These are phyloP conservation scores for Haplosporangium sp. DNA, from an alignment of 371 early-diverging fungal genomes.

Conservation along the genomic window DNA sequence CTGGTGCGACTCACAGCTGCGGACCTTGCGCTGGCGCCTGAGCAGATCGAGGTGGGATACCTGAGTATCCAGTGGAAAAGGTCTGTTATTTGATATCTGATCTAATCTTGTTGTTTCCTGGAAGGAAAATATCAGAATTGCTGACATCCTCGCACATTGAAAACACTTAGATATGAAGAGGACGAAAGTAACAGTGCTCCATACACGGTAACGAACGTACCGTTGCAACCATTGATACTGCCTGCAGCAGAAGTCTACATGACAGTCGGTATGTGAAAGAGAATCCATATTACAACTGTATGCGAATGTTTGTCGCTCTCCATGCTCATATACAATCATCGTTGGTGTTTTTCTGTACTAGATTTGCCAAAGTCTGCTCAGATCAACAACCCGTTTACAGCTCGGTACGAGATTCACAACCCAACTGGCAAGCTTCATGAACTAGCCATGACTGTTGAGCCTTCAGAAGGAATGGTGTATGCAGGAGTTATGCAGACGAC, in stretches of 20 bases:
- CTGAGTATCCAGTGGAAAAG: slow-evolving; percentile 44
- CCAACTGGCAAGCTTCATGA: slow-evolving; percentile 67
- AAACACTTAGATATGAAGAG: slow-evolving; percentile 19
- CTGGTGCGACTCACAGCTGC: slow-evolving; percentile 25
- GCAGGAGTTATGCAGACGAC: slow-evolving; percentile 73
- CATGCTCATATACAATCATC: background rate
- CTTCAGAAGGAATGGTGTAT: slow-evolving; percentile 80
- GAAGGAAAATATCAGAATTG: background rate
- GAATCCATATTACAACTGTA: too few relatives aligned
- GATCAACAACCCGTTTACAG: slow-evolving; percentile 70
- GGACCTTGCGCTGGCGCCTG: slow-evolving; percentile 39
- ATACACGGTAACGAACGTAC: slow-evolving; percentile 30
- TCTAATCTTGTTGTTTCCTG: too few relatives aligned
- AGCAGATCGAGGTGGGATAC: slow-evolving; percentile 47
- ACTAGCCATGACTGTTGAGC: slow-evolving; percentile 68
- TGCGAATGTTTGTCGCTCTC: too few relatives aligned
- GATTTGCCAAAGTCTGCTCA: slow-evolving; percentile 65
- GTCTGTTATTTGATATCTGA: background rate
- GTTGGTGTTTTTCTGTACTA: slow-evolving; percentile 12
- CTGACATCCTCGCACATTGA: background rate
- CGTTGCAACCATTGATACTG: slow-evolving; percentile 29
- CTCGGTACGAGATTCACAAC: slow-evolving; percentile 72
- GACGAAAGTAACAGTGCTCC: slow-evolving; percentile 11
- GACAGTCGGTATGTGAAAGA: slow-evolving; percentile 41
- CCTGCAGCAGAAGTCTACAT: slow-evolving; percentile 42